Evolutionary conservation across 2,329 filamentous ascomycete genomes (phyloP).

Genomic region (Ceratocystis albifundus): DNA sequence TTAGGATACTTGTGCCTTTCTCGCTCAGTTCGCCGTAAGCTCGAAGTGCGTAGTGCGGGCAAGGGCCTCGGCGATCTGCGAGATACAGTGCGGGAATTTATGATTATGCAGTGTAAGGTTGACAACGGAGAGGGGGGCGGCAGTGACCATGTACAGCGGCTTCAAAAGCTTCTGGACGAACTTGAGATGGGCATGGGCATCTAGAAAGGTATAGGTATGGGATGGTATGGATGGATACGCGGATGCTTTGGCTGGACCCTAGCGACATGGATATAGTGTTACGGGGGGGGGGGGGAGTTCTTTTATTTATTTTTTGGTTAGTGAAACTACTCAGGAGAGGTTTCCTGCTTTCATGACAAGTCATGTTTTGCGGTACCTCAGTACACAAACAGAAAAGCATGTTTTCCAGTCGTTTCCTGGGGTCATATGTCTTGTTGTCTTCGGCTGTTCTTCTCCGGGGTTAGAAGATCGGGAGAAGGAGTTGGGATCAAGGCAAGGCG

Average conservation of each 20-base stretch:
- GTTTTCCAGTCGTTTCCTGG: neutral
- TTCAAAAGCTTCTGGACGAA: conserved; percentile 32
- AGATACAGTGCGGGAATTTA: conserved; percentile 45
- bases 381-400: neutral
- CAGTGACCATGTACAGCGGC: conserved; percentile 30
- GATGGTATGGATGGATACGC: neutral
- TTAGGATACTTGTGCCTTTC: conserved; percentile 67
- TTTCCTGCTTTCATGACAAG: neutral
- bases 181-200: conserved; percentile 26
- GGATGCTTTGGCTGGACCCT: neutral
- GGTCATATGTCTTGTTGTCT: too few species aligned
- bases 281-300: too few species aligned
- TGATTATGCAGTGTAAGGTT: conserved; percentile 40
- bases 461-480: too few species aligned
- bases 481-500: too few species aligned
- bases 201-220: neutral
- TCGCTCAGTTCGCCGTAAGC: conserved; percentile 34
- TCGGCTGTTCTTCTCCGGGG: too few species aligned
- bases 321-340: too few species aligned
- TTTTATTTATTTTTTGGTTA: neutral
- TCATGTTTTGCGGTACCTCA: neutral
- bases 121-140: conserved; percentile 32
- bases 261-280: neutral
- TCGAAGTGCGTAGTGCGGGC: conserved; percentile 35
- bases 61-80: conserved; percentile 38